Conservation (phyloP, 352 stramenopile genomes). For the Phytopythium vexans region DNA sequence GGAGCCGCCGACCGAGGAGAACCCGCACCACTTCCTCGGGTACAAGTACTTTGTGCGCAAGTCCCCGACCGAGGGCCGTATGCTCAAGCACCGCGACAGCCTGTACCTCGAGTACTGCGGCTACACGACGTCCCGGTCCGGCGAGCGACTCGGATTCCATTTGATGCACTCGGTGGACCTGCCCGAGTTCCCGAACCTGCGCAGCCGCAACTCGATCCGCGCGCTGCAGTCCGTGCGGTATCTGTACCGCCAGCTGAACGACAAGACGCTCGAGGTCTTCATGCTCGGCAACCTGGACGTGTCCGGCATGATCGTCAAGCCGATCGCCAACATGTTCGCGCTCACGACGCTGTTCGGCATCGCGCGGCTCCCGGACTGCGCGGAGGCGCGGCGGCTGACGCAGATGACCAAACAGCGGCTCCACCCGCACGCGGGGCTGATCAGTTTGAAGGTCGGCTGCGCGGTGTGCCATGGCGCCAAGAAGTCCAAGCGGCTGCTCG, state of each 20-base stretch:
- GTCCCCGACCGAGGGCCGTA: conserved; percentile 30
- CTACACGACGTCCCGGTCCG: conserved; percentile 29
- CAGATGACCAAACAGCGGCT: conserved; percentile 29
- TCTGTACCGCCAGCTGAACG: conserved; percentile 52
- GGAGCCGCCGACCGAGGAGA: conserved; percentile 33
- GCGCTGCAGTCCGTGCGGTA: conserved; percentile 48
- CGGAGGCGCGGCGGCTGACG: conserved; percentile 52
- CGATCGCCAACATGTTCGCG: conserved; percentile 38
- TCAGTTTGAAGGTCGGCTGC: conserved; percentile 4
- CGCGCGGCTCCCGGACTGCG: conserved; percentile 40
- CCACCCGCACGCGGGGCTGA: conserved; percentile 20
- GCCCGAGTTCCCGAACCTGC: conserved; percentile 47
- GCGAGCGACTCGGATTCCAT: conserved; percentile 59
- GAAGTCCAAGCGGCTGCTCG: conserved; percentile 33
- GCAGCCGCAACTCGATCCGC: conserved; percentile 47
- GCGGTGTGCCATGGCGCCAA: conserved; percentile 34
- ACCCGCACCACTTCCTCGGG: conserved; percentile 59
- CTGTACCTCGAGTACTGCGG: conserved; percentile 59
- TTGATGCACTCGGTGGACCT: conserved; percentile 71
- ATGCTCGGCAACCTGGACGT: conserved; percentile 56
- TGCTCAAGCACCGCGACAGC: conserved; percentile 55
- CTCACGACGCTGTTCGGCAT: conserved; percentile 43
- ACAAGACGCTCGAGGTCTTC: conserved; percentile 54
- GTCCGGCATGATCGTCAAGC: conserved; percentile 32
- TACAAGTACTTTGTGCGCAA: conserved; percentile 70